phyloP scores from a whole-genome alignment of 257 asterid species.

The Solanum microdontum region DNA sequence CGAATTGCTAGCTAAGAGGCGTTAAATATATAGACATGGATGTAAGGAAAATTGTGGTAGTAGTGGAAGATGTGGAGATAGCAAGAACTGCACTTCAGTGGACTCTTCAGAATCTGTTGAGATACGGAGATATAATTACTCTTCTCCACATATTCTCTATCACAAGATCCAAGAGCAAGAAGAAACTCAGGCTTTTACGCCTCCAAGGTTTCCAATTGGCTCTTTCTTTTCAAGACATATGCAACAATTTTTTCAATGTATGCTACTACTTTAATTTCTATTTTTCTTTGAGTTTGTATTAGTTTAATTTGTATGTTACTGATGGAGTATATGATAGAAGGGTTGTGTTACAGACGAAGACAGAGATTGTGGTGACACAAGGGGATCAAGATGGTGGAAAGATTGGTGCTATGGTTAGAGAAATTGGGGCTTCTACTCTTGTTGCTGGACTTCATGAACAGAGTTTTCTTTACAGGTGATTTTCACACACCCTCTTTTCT shows the following conservation, averaged over 20 bases:
- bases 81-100: conserved; percentile 69
- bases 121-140: conserved; percentile 56
- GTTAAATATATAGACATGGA: conserved; percentile 5
- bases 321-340: background rate
- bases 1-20: too few relatives aligned
- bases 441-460: conserved; percentile 82
- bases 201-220: conserved; percentile 78
- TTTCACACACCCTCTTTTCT: background rate
- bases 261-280: background rate
- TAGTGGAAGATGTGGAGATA: conserved; percentile 71
- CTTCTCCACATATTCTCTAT: conserved; percentile 61
- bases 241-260: conserved; percentile 63
- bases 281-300: background rate
- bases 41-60: conserved; percentile 43
- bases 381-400: conserved; percentile 65
- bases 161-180: conserved; percentile 35
- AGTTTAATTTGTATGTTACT: background rate
- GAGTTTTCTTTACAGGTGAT: conserved; percentile 72
- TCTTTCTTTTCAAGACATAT: conserved; percentile 72
- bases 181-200: conserved; percentile 42
- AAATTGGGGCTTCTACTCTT: conserved; percentile 80
- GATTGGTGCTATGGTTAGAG: conserved; percentile 59
- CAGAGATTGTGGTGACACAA: conserved; percentile 83
- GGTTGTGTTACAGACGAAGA: conserved; percentile 52
- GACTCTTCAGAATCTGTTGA: conserved; percentile 67